phyloP scores from a whole-genome alignment of 2,329 filamentous ascomycete genomes.

The Diaporthe longicolla region DNA sequence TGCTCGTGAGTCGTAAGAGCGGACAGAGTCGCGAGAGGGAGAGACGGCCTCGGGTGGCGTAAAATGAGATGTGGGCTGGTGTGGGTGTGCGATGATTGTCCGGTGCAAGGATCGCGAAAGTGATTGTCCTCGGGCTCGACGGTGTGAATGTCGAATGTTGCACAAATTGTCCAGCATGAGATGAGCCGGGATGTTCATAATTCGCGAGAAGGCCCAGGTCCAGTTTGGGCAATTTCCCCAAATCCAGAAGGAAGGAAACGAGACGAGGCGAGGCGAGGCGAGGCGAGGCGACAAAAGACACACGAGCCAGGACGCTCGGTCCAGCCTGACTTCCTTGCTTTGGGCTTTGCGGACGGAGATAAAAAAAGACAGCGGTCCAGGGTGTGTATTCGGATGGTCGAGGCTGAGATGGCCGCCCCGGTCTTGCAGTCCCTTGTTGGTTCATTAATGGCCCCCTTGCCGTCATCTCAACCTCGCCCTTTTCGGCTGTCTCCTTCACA shows the following conservation, averaged over 20 bases:
- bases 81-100: conserved; percentile 25
- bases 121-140: conserved; percentile 13
- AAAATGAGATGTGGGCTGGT: conserved; percentile 32
- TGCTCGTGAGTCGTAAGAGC: conserved; percentile 14
- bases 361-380: conserved; percentile 28
- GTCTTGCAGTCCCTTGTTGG: not conserved
- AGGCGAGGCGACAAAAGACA: conserved; percentile 21
- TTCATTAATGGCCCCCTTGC: not conserved
- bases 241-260: conserved; percentile 35
- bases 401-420: conserved; percentile 32
- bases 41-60: conserved; percentile 15
- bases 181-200: conserved; percentile 33
- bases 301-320: conserved; percentile 35
- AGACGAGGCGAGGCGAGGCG: conserved; percentile 15
- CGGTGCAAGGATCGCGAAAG: conserved; percentile 22
- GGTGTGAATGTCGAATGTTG: conserved; percentile 23
- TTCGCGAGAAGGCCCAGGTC: conserved; percentile 30
- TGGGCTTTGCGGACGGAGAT: conserved; percentile 32
- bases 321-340: conserved; percentile 34
- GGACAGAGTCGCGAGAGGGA: not conserved
- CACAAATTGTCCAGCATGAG: conserved; percentile 17
- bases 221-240: conserved; percentile 34
- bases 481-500: not conserved
- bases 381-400: conserved; percentile 28
- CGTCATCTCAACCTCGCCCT: not conserved